Percentiles rank a stretch among this genome's conserved stretches.
phyloP scores from a whole-genome alignment of 1,139 yeast genomes.

The Suhomyces guaymorum region DNA sequence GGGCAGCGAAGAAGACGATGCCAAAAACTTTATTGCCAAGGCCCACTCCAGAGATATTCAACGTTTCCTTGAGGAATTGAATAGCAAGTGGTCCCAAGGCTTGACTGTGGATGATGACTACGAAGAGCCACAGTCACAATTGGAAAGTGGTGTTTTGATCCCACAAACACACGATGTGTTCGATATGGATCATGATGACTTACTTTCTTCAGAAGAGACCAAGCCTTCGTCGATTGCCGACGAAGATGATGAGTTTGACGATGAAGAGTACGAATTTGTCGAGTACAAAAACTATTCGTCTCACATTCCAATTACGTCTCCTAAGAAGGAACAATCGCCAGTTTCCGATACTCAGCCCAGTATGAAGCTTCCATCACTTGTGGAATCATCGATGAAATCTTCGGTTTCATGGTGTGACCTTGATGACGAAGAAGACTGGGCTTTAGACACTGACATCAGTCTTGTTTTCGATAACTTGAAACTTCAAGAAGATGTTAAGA shows the following conservation, averaged over 20 bases:
- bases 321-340: conserved; percentile 6
- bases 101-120: conserved; percentile 41
- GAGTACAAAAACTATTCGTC: conserved; percentile 13
- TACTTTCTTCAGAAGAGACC: conserved; percentile 11
- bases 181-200: conserved; percentile 35
- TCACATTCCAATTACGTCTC: conserved; percentile 13
- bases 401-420: conserved; percentile 40
- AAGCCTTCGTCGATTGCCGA: conserved; percentile 13
- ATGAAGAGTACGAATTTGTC: conserved; percentile 14
- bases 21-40: conserved; percentile 25
- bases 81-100: conserved; percentile 32
- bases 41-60: conserved; percentile 31
- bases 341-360: conserved; percentile 5
- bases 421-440: conserved; percentile 30
- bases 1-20: conserved; percentile 37
- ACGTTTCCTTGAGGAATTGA: conserved; percentile 31
- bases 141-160: conserved; percentile 5
- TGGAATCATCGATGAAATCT: conserved; percentile 31
- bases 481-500: conserved; percentile 4
- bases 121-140: conserved; percentile 9
- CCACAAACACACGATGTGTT: conserved; percentile 22
- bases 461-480: conserved; percentile 9
- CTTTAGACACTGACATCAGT: conserved; percentile 11
- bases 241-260: conserved; percentile 13
- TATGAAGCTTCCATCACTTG: conserved; percentile 30